Evolutionary conservation across 2,329 filamentous ascomycete species (phyloP), one percentile per base, ranked within the genome.

Genomic region (Aspergillus sp.): DNA sequence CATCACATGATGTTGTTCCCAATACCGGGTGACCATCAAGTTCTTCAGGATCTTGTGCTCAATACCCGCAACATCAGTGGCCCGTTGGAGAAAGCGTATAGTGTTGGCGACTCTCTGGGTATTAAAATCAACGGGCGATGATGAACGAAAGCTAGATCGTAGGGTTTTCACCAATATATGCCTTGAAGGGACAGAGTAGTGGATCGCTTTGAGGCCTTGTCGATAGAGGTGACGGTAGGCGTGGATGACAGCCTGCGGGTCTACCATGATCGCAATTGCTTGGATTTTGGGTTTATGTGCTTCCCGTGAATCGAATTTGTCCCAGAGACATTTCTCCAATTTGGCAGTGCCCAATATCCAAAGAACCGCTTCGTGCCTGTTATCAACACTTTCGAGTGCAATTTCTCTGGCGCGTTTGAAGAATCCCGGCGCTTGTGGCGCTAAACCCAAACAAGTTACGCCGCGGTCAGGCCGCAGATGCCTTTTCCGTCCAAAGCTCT

Each of bases 161-260:
- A 75, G 52, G 29, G 63, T 67, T 44, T 72, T 63, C 43, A 72
- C 73, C 12, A 80, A 60, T 2, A 76, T 72, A 63, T 75, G 74
- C 45, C 79, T 77, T 19, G 74, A 72, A 7, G 80, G 80, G 42
- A 71, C 73, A 1, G 79, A 74, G 62, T 78, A 80, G 47, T 76
- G 74, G 45, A 81, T 67, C 3, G 77, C 77, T 44, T 73, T 72
- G 19, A 82, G 65, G 6, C 71, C 67, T 29, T 73, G 69, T 28
- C 76, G 73, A 53, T 77, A 78, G 38, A 83, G 67, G 46, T 75
- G 70, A 49, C 80, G 76, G 59, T 83, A 83, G 44, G 77, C 76
- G 54, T 70, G 68, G 47, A 76, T 46, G 41, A 80, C 54, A 7
- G 59, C 56, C 51, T 57, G 53, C 44, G 52, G 52, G 45, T 61